Base-by-base conservation (phyloP, 441 rosid species). In the Gossypium schwendimanii region DNA sequence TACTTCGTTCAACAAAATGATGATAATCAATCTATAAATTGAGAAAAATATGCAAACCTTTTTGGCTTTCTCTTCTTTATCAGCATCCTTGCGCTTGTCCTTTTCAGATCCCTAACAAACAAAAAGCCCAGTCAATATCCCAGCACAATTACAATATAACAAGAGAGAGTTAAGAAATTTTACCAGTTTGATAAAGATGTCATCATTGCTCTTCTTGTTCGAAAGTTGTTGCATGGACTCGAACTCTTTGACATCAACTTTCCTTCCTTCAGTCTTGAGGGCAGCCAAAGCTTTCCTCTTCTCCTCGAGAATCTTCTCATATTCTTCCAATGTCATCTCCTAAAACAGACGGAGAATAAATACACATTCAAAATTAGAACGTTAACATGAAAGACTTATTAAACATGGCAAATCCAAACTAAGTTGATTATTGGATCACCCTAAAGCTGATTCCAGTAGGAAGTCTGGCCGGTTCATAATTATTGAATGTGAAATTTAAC, bases 281-380 rank as follows among this genome's bases (percentile, higher is more conserved):
- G 87, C 84, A 53, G 81, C 86, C 79, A 93, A 70, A 74, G 85
- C 88, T 79, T 95, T 93, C 85, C 87, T 87, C 81, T 87, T 89
- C 81, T 91, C 99, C 69, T 91, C 98, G 57, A 64, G 87, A 63
- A 93, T 78, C 80, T 91, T 93, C 83, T 95, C 91, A 78, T 95
- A 93, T 85, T 95, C 97, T 77, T 91, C 97, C 72, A 93, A 63
- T 15, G 98, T 90, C 95, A 95, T 90, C 80, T 84, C 88, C 99
- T 95, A 57, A 44, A 10, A 70, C 20, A 71, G 8, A 14, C 44
- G 28, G 26, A 63, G 21, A 10, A 4, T 41, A n/a, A 24, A 62
- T 8, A 7, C 24, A 65, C 31, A 73, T 53, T 36, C 41, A 69
- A 41, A 36, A 65, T 12, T 4, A 9, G 3, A 49, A 65, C 54